Evolutionary conservation across 345 rosid species (phyloP).

Genomic region (Populus deltoides): DNA sequence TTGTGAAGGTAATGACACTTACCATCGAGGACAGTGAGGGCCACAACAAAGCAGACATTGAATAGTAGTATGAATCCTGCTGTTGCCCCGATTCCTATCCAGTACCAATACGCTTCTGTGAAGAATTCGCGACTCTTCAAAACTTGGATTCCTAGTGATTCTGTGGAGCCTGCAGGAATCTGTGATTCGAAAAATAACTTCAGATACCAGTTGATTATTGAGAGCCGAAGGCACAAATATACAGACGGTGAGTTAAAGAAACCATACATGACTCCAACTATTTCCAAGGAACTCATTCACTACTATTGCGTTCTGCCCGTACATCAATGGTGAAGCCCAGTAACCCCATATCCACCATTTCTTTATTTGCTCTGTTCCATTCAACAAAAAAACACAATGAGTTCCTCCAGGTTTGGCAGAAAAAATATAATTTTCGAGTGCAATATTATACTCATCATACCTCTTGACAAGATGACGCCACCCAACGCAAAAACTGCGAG

Average conservation of each 20-base stretch:
- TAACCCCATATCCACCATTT: slow-evolving; percentile 92
- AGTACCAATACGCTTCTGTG: slow-evolving; percentile 56
- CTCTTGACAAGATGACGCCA: slow-evolving; percentile 64
- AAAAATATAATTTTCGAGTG: neutral
- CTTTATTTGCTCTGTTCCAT: slow-evolving; percentile 53
- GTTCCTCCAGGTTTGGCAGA: neutral
- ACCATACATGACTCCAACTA: slow-evolving; percentile 50
- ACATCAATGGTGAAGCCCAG: slow-evolving; percentile 81
- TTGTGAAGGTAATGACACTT: slow-evolving; percentile 17
- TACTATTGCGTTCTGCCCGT: slow-evolving; percentile 62
- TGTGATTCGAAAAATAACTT: slow-evolving; percentile 5
- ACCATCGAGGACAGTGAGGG: slow-evolving; percentile 55
- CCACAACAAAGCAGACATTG: slow-evolving; percentile 39
- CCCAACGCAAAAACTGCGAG: slow-evolving; percentile 46
- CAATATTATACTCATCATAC: slow-evolving; percentile 17
- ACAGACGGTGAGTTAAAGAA: neutral
- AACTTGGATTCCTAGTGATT: slow-evolving; percentile 45
- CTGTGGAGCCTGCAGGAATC: slow-evolving; percentile 22
- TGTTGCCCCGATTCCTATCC: slow-evolving; percentile 57
- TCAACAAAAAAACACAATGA: neutral
- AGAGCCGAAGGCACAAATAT: neutral
- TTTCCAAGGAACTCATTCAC: slow-evolving; percentile 70
- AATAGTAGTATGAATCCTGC: slow-evolving; percentile 36
- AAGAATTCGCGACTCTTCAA: slow-evolving; percentile 46
- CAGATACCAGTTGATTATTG: neutral